Conservation (phyloP, 192 early-diverging fungal species). For the Coemansia sp. region DNA sequence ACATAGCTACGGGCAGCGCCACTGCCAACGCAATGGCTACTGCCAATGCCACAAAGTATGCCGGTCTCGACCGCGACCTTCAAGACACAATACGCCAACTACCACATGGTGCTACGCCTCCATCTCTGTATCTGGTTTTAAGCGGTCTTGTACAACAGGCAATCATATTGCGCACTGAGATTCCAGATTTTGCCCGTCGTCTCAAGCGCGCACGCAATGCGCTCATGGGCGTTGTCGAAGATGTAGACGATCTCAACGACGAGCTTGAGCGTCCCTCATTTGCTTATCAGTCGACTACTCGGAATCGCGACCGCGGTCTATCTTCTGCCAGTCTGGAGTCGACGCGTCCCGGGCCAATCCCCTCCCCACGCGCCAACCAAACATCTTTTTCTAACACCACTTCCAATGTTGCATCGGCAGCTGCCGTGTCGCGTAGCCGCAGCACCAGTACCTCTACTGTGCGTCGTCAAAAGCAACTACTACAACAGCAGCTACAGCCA, state of each 20-base stretch:
- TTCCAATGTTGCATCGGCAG: neutral
- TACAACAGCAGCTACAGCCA: neutral
- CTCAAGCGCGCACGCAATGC: slow-evolving; percentile 50
- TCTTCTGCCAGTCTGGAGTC: slow-evolving; percentile 52
- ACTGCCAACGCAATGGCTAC: slow-evolving; percentile 46
- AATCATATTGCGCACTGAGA: slow-evolving; percentile 41
- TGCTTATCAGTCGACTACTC: slow-evolving; percentile 3
- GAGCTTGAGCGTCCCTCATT: slow-evolving; percentile 34
- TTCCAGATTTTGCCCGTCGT: slow-evolving; percentile 48
- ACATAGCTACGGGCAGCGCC: slow-evolving; percentile 17
- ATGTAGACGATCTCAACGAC: slow-evolving; percentile 43
- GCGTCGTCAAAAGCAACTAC: slow-evolving; percentile 3
- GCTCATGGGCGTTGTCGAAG: slow-evolving; percentile 54
- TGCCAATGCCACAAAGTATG: slow-evolving; percentile 37
- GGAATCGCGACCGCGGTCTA: slow-evolving; percentile 48
- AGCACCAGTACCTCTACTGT: slow-evolving; percentile 34
- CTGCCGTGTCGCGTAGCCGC: slow-evolving; percentile 27
- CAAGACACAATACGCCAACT: slow-evolving; percentile 26
- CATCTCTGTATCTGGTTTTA: slow-evolving; percentile 45
- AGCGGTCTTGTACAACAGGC: slow-evolving; percentile 53
- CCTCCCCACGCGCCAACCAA: slow-evolving; percentile 6
- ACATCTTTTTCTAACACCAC: neutral
- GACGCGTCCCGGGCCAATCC: slow-evolving; percentile 11
- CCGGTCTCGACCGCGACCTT: slow-evolving; percentile 44
- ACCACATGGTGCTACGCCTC: slow-evolving; percentile 42